Base-by-base conservation (phyloP, 2,329 filamentous ascomycete genomes). In the Falciphora oryzae region DNA sequence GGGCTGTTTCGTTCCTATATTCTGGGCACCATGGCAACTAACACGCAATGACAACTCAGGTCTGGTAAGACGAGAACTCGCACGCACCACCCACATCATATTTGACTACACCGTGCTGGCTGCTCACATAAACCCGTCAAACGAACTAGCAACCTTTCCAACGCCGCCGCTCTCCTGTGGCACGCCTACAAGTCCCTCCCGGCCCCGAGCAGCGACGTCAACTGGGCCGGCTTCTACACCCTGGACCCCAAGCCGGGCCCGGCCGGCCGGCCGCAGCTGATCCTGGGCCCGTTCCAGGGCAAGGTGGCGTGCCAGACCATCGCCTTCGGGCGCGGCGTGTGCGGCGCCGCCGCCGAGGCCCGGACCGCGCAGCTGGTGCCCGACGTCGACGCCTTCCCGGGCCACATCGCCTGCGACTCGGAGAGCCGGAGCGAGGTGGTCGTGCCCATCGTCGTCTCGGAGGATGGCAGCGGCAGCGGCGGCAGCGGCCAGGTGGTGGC, bases 161-260 rank as follows among this genome's bases (percentile, higher is more conserved):
- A 94, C 73, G 78, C 87, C 4, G 87, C 91, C 10, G 88, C 90
- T 4, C 81, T 94, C 32, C 80, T 94, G 68, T 94, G 90, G 89
- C 89, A 95, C 72, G 89, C 88, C 4, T 90, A 89, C 73, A 89
- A 91, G 73, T 91, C 90, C 11, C 80, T 94, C 18, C 83, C 86
- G 1, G 75, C 79, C 0, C 89, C 91, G 1, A 88, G 85, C 63
- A 83, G 78, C 56, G 77, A 85, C 22, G 89, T 92, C 28, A 94
- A 95, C 76, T 95, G 91, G 91, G 87, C 89, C 59, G 87, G 86
- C 29, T 94, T 93, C 79, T 93, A 93, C 78, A 85, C 88, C 18
- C 76, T 88, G 58, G 86, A 92, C 72, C 64, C 65, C 0, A 29
- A 10, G 25, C 71, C 73, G 11, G 65, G 75, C 59, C 69, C 75